A percentile compares a stretch with the other conserved stretches of the same genome.
Conservation (phyloP, 116 monocot species). For the Zostera marina region DNA sequence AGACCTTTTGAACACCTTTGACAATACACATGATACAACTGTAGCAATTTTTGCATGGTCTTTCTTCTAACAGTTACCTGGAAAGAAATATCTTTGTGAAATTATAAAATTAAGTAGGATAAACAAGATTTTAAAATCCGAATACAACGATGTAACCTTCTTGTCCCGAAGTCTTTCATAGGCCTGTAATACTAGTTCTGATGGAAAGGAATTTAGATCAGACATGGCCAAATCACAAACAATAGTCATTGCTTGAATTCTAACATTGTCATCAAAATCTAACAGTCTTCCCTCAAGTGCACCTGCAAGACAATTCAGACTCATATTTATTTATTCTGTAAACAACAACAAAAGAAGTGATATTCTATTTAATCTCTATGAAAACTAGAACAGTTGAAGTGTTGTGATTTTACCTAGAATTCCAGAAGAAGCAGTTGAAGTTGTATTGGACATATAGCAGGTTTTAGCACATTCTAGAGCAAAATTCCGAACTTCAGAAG, state of each 20-base stretch:
- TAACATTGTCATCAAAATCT: constrained; percentile 91
- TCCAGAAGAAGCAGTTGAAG: constrained; percentile 28
- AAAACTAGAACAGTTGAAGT: background rate
- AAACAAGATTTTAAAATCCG: background rate
- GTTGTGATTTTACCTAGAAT: constrained; percentile 37
- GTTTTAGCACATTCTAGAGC: constrained; percentile 67
- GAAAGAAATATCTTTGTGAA: background rate
- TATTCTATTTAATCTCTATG: background rate
- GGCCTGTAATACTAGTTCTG: constrained; percentile 38
- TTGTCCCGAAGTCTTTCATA: constrained; percentile 71
- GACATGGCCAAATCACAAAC: constrained; percentile 72
- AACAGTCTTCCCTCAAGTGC: constrained; percentile 64
- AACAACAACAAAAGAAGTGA: background rate
- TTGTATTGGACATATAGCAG: constrained; percentile 31
- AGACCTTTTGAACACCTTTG: constrained; percentile 42
- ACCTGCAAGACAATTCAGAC: constrained; percentile 23
- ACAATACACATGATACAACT: constrained; percentile 74
- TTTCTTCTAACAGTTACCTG: constrained; percentile 71
- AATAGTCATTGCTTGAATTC: constrained; percentile 51
- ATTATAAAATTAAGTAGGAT: background rate
- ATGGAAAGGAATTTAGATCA: constrained; percentile 42
- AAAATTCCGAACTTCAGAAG: constrained; percentile 55
- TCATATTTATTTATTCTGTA: background rate
- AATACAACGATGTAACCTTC: constrained; percentile 34
- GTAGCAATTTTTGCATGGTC: constrained; percentile 53